Conservation (phyloP, 2,329 filamentous ascomycete species). For the Sordariomycetes sp. region DNA sequence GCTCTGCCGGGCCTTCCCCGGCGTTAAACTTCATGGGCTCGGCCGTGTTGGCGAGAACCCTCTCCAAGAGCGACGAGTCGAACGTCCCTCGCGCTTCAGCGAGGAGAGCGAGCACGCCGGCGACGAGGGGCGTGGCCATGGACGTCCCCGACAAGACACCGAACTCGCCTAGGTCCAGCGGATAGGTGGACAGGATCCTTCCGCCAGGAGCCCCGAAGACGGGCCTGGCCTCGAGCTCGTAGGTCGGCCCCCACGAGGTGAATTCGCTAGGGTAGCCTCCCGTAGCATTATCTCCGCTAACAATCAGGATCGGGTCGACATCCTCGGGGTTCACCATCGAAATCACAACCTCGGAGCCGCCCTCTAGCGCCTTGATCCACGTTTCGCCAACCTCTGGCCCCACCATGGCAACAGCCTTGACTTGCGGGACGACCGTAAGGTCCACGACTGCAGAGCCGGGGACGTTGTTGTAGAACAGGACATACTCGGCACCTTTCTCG, state of each 20-base stretch:
- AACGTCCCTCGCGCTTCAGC: slow-evolving; percentile 35
- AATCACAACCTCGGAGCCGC: slow-evolving; percentile 27
- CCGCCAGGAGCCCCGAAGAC: slow-evolving; percentile 42
- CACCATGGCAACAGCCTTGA: slow-evolving; percentile 27
- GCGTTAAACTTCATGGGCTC: slow-evolving; percentile 35
- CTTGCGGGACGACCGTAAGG: slow-evolving; percentile 14
- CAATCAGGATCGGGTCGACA: slow-evolving; percentile 18
- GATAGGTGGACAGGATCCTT: slow-evolving; percentile 44
- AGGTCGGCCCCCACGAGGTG: slow-evolving; percentile 48
- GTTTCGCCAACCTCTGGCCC: slow-evolving; percentile 23
- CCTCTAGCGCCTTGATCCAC: slow-evolving; percentile 29
- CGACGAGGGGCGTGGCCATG: slow-evolving; percentile 44
- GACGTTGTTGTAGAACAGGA: slow-evolving; percentile 48
- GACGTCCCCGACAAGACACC: slow-evolving; percentile 42
- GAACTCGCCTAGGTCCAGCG: slow-evolving; percentile 29
- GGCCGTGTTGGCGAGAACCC: slow-evolving; percentile 33
- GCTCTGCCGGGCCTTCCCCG: slow-evolving; percentile 17
- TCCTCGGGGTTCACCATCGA: slow-evolving; percentile 26
- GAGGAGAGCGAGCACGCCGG: slow-evolving; percentile 40
- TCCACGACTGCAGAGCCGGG: slow-evolving; percentile 19
- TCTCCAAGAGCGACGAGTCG: slow-evolving; percentile 34
- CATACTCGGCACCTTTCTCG: slow-evolving; percentile 41
- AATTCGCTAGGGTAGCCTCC: slow-evolving; percentile 38
- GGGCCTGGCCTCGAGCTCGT: slow-evolving; percentile 42
- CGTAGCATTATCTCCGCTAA: slow-evolving; percentile 22